Conservation (phyloP, 352 stramenopile species). For the Labyrinthula sp. region DNA sequence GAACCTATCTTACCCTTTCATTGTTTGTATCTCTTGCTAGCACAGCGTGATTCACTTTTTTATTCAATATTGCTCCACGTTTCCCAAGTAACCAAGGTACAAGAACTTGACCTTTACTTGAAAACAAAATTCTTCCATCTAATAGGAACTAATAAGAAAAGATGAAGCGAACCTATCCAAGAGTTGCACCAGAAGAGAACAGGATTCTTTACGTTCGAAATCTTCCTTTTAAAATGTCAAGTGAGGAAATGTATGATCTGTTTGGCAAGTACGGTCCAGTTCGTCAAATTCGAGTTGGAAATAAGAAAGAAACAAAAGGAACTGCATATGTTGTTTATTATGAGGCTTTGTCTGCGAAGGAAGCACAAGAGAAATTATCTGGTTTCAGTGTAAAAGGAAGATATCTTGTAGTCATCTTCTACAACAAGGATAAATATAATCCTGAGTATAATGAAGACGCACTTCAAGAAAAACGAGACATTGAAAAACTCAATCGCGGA, state of each 20-base stretch:
- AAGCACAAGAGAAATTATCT: conserved; percentile 88
- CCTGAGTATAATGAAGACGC: too few species aligned
- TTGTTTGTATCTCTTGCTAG: too few species aligned
- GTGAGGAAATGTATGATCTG: conserved; percentile 97
- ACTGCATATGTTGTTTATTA: conserved; percentile 96
- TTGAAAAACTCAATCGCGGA: too few species aligned
- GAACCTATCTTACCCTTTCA: too few species aligned
- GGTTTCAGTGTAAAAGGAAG: conserved; percentile 95
- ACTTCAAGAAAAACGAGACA: too few species aligned
- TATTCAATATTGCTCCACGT: too few species aligned
- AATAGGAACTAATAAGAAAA: not conserved
- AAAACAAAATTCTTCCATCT: too few species aligned
- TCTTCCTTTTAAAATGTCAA: conserved; percentile 92
- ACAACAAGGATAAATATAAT: too few species aligned
- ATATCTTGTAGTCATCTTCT: conserved; percentile 97
- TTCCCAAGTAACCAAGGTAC: too few species aligned
- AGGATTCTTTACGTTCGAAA: conserved; percentile 87
- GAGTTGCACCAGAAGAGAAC: conserved; percentile 91
- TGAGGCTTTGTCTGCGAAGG: conserved; percentile 98
- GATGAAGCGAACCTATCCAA: not conserved
- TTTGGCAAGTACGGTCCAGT: conserved; percentile 99
- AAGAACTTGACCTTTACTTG: too few species aligned
- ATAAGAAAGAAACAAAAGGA: conserved; percentile 79
- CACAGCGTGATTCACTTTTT: too few species aligned
- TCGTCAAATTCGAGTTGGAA: conserved; percentile 69